Evolutionary conservation across 352 stramenopile genomes (phyloP).

Genomic region (Pythium biforme): DNA sequence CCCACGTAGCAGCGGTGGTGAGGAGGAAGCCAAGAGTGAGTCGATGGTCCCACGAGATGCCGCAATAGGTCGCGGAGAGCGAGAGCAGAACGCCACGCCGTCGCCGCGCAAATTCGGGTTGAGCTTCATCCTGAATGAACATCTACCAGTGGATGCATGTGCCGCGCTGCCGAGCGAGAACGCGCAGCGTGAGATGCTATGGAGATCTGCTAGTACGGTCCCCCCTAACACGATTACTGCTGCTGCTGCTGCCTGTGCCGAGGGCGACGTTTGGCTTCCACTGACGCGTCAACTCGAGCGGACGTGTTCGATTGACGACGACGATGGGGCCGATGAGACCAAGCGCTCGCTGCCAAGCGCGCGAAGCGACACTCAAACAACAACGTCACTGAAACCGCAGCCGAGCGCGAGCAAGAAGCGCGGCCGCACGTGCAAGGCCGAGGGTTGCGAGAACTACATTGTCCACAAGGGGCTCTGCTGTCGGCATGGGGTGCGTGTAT

Average conservation of each 20-base stretch:
- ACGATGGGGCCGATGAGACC: not conserved
- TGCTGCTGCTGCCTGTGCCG: too few relatives aligned
- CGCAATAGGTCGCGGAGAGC: too few relatives aligned
- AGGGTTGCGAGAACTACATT: conserved; percentile 41
- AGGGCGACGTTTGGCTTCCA: not conserved
- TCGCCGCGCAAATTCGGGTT: conserved; percentile 5
- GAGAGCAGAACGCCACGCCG: too few relatives aligned
- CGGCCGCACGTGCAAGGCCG: conserved; percentile 29
- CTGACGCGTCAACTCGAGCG: not conserved
- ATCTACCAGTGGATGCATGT: not conserved
- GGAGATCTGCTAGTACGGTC: not conserved
- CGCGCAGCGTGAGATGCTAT: not conserved
- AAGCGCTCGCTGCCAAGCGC: too few relatives aligned
- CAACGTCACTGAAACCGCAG: too few relatives aligned
- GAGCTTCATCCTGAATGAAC: conserved; percentile 8
- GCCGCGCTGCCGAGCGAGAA: not conserved
- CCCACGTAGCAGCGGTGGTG: too few relatives aligned
- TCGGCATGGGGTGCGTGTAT: conserved; percentile 35
- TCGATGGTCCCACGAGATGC: too few relatives aligned
- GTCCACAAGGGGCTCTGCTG: conserved; percentile 41
- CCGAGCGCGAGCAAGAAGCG: not conserved
- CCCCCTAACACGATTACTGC: too few relatives aligned
- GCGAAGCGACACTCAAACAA: too few relatives aligned
- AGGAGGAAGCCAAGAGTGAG: too few relatives aligned
- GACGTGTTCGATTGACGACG: not conserved